Conservation (phyloP, 208 protist species). For the Wallacemonas sp. region DNA sequence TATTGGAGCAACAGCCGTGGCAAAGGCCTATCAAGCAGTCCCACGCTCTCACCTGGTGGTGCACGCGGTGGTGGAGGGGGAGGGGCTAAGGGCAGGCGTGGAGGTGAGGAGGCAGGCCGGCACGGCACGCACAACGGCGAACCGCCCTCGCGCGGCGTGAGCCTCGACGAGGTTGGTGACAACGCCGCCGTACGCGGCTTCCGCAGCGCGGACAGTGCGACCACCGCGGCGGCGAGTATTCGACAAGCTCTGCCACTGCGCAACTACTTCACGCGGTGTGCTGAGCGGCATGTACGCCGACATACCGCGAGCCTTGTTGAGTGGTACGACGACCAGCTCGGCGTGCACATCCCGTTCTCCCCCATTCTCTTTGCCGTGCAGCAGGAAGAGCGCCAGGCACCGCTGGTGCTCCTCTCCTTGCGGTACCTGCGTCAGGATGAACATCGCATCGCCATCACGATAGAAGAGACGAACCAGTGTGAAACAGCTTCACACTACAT, state of each 20-base stretch:
- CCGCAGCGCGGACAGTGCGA: constrained; percentile 9
- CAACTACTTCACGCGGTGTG: constrained; percentile 62
- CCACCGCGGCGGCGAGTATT: neutral
- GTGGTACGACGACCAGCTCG: constrained; percentile 78
- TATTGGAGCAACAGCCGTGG: constrained; percentile 39
- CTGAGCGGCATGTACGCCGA: constrained; percentile 66
- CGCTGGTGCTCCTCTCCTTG: constrained; percentile 70
- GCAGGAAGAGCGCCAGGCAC: constrained; percentile 80
- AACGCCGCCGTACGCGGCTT: neutral
- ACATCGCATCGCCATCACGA: constrained; percentile 64
- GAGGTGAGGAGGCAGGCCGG: constrained; percentile 1
- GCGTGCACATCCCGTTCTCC: constrained; percentile 69
- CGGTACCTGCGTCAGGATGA: constrained; percentile 61
- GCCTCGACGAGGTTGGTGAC: neutral
- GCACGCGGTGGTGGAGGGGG: too few relatives aligned
- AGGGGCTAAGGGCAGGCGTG: neutral
- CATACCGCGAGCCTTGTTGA: constrained; percentile 65
- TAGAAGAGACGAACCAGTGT: constrained; percentile 53
- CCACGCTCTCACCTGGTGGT: too few relatives aligned
- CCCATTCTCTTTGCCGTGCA: constrained; percentile 69
- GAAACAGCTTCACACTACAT: constrained; percentile 57
- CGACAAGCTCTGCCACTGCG: constrained; percentile 25
- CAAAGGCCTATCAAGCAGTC: too few relatives aligned
- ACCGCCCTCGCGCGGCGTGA: neutral
- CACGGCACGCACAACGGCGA: neutral